Evolutionary conservation across 2,329 filamentous ascomycete genomes (phyloP), one percentile per base, ranked within the genome.

Genomic region (Tolypocladium ovalisporum): DNA sequence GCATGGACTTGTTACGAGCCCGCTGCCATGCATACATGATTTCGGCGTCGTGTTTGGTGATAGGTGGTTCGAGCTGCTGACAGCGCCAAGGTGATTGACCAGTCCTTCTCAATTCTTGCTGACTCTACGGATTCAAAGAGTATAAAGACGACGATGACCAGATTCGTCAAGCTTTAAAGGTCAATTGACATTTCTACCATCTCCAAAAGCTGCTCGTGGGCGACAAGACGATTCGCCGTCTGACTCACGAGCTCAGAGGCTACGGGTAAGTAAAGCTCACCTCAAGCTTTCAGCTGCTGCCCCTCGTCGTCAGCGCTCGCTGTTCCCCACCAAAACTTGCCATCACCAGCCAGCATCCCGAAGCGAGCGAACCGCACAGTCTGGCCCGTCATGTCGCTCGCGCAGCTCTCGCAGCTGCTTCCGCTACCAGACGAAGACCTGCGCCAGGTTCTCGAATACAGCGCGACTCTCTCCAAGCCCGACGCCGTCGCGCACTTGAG

Each of bases 341-440:
- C 17, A n/a, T 34, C 29, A 8, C 47, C 29, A 34, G 29, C 17
- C 29, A 22, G 42, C 52, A 32, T 29, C 36, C 17, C 17, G 9
- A 9, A 34, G 29, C 47, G 47, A 34, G 29, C 47, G 47, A 35
- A 34, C 29, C 47, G 29, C 44, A 39, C 4, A 29, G 24, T 13
- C 24, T 12, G 12, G 37, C 36, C 6, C 52, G 35, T 27, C 47
- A 84, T 84, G 81, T 83, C 81, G 24, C 67, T 77, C 51, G 69
- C 87, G 54, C 89, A 91, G 68, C 82, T 99, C 9, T 85, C 86
- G 29, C 84, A 84, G 67, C 79, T 99, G 19, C 80, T 99, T 1
- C 90, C 91, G 9, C 78, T 97, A 13, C 91, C 96, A 39, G 85
- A 96, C 39, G 85, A 89, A 15, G 91, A 93, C 44, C 78, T 97